phyloP scores from a whole-genome alignment of 2,329 filamentous ascomycete genomes.

The Dryadomyces sulphureus region DNA sequence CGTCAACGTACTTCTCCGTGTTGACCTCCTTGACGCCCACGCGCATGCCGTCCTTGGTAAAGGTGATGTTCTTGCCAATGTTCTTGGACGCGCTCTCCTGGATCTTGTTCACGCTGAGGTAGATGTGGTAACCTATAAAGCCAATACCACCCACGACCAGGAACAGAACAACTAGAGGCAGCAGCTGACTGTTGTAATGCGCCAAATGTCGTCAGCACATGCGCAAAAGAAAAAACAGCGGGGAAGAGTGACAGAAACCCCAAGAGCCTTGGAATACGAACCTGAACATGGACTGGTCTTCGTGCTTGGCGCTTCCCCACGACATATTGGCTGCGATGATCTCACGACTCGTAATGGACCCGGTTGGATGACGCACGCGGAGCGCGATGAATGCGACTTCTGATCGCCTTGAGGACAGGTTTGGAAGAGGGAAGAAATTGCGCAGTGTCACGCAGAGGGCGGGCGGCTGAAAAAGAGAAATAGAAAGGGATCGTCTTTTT shows the following conservation, averaged over 20 bases:
- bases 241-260: neutral
- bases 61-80: slow-evolving; percentile 63
- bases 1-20: slow-evolving; percentile 58
- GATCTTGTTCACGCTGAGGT: slow-evolving; percentile 51
- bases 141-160: slow-evolving; percentile 38
- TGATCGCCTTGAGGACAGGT: neutral
- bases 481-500: neutral
- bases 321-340: neutral
- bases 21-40: slow-evolving; percentile 56
- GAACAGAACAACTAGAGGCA: slow-evolving; percentile 54
- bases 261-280: neutral
- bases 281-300: neutral
- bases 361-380: neutral
- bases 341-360: neutral
- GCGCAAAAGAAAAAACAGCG: neutral
- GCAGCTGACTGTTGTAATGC: slow-evolving; percentile 31
- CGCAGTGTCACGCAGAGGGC: no score
- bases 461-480: neutral
- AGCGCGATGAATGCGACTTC: neutral
- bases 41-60: slow-evolving; percentile 59
- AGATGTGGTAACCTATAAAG: slow-evolving; percentile 60
- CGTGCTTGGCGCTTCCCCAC: neutral
- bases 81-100: slow-evolving; percentile 48
- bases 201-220: slow-evolving; percentile 13
- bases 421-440: no score